Evolutionary conservation across 75 land plant species (phyloP).

Genomic region (Pinus tabuliformis): DNA sequence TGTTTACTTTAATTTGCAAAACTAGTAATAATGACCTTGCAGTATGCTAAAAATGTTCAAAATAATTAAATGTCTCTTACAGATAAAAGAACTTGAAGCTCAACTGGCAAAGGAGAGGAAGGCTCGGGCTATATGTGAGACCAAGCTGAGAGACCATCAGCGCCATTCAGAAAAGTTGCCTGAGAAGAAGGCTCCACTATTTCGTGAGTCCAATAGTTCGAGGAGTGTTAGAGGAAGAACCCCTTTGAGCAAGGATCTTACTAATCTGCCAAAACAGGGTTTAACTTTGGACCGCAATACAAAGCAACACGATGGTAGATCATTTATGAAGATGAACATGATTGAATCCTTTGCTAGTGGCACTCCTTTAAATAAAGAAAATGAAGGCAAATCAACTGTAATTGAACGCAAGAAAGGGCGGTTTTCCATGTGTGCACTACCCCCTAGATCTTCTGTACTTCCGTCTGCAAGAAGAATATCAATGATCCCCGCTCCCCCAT

Average conservation of each 20-base stretch:
- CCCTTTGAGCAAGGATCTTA: constrained; percentile 36
- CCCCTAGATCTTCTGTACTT: no score
- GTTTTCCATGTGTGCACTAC: neutral
- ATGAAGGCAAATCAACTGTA: constrained; percentile 4
- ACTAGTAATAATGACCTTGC: neutral
- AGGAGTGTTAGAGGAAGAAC: constrained; percentile 19
- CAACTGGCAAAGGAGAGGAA: constrained; percentile 65
- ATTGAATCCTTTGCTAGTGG: neutral
- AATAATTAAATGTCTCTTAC: neutral
- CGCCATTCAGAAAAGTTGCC: constrained; percentile 9
- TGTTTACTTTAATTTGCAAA: neutral
- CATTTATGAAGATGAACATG: constrained; percentile 25
- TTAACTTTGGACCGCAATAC: neutral
- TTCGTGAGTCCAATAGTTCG: neutral
- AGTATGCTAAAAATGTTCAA: neutral
- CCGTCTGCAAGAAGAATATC: neutral
- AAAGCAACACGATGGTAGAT: neutral
- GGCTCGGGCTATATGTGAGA: constrained; percentile 47
- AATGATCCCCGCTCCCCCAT: neutral
- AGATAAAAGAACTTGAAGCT: constrained; percentile 74
- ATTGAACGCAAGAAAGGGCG: constrained; percentile 5
- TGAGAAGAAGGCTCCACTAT: constrained; percentile 46
- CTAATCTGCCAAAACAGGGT: constrained; percentile 23
- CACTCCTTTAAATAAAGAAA: constrained; percentile 1
- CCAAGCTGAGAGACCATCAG: constrained; percentile 30